phyloP scores from a whole-genome alignment of 192 early-diverging fungal genomes.

The Coemansia pectinata region DNA sequence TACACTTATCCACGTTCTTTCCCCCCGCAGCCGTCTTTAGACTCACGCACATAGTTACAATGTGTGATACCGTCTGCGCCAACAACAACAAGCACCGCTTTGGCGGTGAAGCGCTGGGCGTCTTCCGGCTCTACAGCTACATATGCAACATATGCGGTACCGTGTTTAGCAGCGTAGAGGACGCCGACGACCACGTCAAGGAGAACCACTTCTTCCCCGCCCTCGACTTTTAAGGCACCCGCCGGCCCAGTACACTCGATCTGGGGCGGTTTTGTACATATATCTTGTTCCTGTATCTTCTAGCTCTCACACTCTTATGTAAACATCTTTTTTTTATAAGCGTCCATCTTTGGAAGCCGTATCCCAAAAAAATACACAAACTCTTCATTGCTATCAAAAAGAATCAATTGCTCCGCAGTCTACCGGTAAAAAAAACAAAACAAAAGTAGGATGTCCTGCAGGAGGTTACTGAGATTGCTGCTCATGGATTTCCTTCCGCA shows the following conservation, averaged over 20 bases:
- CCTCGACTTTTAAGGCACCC: constrained; percentile 22
- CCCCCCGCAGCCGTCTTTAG: neutral
- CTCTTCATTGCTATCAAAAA: neutral
- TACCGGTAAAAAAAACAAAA: neutral
- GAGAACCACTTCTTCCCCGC: constrained; percentile 54
- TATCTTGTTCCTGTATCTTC: constrained; percentile 2
- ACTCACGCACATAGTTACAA: neutral
- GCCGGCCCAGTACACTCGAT: neutral
- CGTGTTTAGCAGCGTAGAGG: constrained; percentile 26
- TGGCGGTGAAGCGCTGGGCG: constrained; percentile 17
- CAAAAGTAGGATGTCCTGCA: neutral
- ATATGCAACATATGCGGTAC: constrained; percentile 47
- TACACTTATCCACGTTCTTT: neutral
- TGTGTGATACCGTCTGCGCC: constrained; percentile 19
- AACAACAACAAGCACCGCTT: constrained; percentile 20
- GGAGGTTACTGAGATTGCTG: constrained; percentile 14
- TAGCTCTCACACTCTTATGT: neutral
- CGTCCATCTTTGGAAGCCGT: neutral
- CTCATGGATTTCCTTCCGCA: constrained; percentile 37
- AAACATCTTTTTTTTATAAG: constrained; percentile 5
- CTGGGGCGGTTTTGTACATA: neutral
- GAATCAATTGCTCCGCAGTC: neutral
- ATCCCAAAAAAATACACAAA: neutral
- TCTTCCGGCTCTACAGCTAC: constrained; percentile 37
- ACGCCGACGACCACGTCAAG: constrained; percentile 46